These are phyloP conservation scores for Prunus davidiana DNA, from an alignment of 306 rosid genomes.

Conservation along the genomic window DNA sequence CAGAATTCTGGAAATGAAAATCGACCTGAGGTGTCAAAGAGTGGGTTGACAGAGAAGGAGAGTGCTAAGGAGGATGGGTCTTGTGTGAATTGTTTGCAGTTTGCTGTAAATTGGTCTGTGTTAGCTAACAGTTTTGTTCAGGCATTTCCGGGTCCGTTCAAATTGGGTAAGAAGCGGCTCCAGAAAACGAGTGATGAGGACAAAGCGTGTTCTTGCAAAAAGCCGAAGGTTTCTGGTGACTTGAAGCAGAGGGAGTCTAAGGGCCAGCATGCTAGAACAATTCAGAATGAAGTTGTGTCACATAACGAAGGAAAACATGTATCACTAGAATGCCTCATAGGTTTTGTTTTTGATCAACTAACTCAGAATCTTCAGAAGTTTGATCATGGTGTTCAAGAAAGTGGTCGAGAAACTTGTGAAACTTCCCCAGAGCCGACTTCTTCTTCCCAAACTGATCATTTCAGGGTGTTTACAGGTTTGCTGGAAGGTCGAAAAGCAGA, in stretches of 20 bases:
- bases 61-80: slow-evolving; percentile 54
- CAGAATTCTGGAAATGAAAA: slow-evolving; percentile 48
- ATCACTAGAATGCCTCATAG: slow-evolving; percentile 67
- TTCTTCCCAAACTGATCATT: slow-evolving; percentile 46
- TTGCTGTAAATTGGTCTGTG: slow-evolving; percentile 78
- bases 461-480: slow-evolving; percentile 49
- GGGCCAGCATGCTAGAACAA: slow-evolving; percentile 26
- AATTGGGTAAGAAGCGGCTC: slow-evolving; percentile 59
- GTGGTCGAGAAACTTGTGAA: slow-evolving; percentile 26
- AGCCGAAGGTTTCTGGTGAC: slow-evolving; percentile 48
- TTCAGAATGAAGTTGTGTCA: slow-evolving; percentile 31
- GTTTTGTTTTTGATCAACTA: slow-evolving; percentile 71
- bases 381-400: slow-evolving; percentile 46
- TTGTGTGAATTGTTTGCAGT: slow-evolving; percentile 74
- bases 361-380: slow-evolving; percentile 59
- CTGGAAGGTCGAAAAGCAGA: slow-evolving; percentile 66
- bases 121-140: slow-evolving; percentile 66
- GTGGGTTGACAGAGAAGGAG: slow-evolving; percentile 34
- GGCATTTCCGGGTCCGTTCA: slow-evolving; percentile 81
- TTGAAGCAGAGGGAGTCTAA: slow-evolving; percentile 52
- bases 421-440: slow-evolving; percentile 22
- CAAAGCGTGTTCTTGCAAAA: slow-evolving; percentile 43
- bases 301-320: slow-evolving; percentile 53
- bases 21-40: slow-evolving; percentile 33
- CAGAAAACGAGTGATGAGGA: slow-evolving; percentile 62